Conservation (phyloP, 441 rosid genomes). For the Mallotus japonicus region DNA sequence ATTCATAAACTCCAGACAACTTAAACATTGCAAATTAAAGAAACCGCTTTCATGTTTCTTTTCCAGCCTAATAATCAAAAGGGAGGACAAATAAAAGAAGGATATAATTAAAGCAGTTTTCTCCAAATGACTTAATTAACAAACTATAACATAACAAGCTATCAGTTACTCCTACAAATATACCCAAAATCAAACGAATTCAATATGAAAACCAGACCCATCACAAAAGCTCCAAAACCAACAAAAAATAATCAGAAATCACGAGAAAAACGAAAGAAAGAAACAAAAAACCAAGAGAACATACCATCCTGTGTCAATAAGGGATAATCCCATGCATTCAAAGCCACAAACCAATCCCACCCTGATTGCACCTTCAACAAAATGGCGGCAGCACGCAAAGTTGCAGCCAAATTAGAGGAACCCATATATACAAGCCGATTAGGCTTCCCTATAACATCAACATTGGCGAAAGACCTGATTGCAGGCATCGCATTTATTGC, state of each 20-base stretch:
- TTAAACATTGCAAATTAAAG: background rate
- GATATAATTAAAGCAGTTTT: background rate
- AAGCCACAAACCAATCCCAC: slow-evolving; percentile 83
- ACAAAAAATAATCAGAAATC: background rate
- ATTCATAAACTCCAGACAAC: background rate
- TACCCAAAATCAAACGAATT: background rate
- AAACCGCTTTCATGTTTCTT: background rate
- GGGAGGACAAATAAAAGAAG: background rate
- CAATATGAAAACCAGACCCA: slow-evolving; percentile 11
- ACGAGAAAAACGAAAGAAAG: background rate
- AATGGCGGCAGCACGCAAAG: slow-evolving; percentile 77
- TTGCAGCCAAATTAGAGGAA: slow-evolving; percentile 59
- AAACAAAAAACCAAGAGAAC: background rate
- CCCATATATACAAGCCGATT: slow-evolving; percentile 72
- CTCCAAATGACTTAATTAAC: background rate
- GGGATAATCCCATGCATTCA: slow-evolving; percentile 85
- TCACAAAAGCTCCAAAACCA: slow-evolving; percentile 8
- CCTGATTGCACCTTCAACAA: slow-evolving; percentile 64
- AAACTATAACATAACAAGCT: background rate
- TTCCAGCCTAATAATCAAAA: background rate
- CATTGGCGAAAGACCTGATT: slow-evolving; percentile 70
- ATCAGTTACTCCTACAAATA: slow-evolving; percentile 3
- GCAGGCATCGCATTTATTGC: slow-evolving; percentile 68
- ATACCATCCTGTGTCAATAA: slow-evolving; percentile 82
- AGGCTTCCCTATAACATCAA: slow-evolving; percentile 77